Conservation (phyloP, 768 basidiomycete species). For the Termitomyces sp. region DNA sequence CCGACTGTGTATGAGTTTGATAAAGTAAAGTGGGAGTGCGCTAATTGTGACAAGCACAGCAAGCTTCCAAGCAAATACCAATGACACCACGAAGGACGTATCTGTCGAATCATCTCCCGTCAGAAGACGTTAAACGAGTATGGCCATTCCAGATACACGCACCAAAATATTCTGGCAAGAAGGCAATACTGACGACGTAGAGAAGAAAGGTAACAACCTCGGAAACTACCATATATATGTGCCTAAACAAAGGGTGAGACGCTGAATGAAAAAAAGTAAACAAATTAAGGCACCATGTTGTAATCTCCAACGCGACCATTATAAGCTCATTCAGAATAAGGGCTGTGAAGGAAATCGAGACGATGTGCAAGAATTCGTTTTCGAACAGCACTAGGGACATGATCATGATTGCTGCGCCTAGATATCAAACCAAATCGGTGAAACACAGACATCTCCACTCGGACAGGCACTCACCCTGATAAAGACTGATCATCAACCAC, state of each 20-base stretch:
- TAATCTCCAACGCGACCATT: constrained; percentile 98
- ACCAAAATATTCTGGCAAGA: constrained; percentile 98
- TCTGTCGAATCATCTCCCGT: constrained; percentile 42
- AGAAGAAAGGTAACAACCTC: constrained; percentile 86
- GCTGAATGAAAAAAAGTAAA: not conserved
- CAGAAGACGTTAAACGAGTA: not conserved
- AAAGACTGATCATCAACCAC: constrained; percentile 96
- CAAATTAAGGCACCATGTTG: constrained; percentile 70
- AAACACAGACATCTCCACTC: not conserved
- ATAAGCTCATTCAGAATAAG: constrained; percentile 95
- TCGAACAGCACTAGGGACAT: constrained; percentile 95
- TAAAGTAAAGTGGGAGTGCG: constrained; percentile 84
- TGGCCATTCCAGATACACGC: constrained; percentile 21
- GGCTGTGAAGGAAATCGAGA: constrained; percentile 96
- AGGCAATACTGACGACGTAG: constrained; percentile 87
- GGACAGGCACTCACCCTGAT: constrained; percentile 67
- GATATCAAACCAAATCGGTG: not conserved
- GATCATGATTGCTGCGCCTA: constrained; percentile 98
- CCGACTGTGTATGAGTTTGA: constrained; percentile 82
- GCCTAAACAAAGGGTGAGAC: constrained; percentile 46
- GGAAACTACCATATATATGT: constrained; percentile 90
- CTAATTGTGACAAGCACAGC: constrained; percentile 93
- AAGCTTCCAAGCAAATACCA: constrained; percentile 90
- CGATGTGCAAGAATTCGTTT: constrained; percentile 95
- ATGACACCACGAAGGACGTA: constrained; percentile 85